Conservation (phyloP, 768 basidiomycete species). For the Pleurotus djamor region DNA sequence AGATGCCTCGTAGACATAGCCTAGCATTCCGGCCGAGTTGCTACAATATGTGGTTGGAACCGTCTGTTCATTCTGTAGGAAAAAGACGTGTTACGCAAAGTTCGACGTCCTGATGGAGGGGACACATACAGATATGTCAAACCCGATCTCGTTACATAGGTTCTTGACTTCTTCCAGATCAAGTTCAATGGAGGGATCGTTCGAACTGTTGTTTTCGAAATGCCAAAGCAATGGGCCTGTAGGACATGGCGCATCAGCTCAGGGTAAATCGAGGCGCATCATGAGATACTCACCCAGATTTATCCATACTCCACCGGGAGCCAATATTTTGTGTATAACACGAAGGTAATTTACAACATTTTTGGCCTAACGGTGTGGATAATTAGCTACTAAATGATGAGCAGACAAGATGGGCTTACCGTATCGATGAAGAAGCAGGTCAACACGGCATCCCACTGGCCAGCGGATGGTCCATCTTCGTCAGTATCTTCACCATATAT, state of each 20-base stretch:
- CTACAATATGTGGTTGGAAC: conserved; percentile 87
- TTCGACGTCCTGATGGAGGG: background rate
- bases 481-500: conserved; percentile 69
- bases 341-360: conserved; percentile 90
- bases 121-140: conserved; percentile 69
- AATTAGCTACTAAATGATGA: background rate
- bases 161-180: conserved; percentile 86
- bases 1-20: conserved; percentile 79
- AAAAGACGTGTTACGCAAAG: background rate
- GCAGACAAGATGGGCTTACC: conserved; percentile 34
- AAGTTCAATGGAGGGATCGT: conserved; percentile 84
- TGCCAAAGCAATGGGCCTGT: conserved; percentile 95
- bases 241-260: background rate
- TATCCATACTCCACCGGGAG: conserved; percentile 89
- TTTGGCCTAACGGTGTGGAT: conserved; percentile 60
- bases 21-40: conserved; percentile 77
- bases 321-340: conserved; percentile 80
- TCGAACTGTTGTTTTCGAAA: conserved; percentile 84
- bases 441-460: conserved; percentile 84
- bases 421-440: conserved; percentile 99
- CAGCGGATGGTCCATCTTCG: conserved; percentile 64
- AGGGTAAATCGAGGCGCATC: background rate
- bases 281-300: conserved; percentile 61
- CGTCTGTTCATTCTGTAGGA: conserved; percentile 67
- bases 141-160: conserved; percentile 73